Evolutionary conservation across 2,329 filamentous ascomycete genomes (phyloP).

Genomic region (Stylonectria norvegica): DNA sequence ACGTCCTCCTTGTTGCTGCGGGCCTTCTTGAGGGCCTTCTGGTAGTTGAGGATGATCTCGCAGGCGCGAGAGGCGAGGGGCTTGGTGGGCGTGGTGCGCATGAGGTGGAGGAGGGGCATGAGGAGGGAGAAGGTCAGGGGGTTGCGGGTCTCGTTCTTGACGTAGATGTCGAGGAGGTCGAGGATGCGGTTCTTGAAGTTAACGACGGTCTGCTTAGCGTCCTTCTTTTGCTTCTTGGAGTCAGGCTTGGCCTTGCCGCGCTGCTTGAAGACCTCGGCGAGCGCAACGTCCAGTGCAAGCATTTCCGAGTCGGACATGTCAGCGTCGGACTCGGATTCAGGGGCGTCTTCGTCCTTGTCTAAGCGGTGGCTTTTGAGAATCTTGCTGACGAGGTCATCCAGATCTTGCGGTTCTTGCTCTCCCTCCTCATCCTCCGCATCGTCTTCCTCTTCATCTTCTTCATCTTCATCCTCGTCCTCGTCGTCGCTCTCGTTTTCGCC

Average conservation of each 20-base stretch:
- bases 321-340: conserved; percentile 59
- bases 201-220: conserved; percentile 82
- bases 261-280: conserved; percentile 81
- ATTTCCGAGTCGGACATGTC: conserved; percentile 97
- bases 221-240: conserved; percentile 80
- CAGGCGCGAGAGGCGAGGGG: conserved; percentile 70
- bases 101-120: conserved; percentile 71
- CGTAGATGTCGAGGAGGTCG: conserved; percentile 80
- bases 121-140: conserved; percentile 66
- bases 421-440: conserved; percentile 42
- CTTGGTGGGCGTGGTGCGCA: conserved; percentile 73
- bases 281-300: conserved; percentile 80
- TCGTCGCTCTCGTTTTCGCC: conserved; percentile 40
- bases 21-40: conserved; percentile 62
- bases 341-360: conserved; percentile 56
- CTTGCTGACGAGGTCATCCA: conserved; percentile 73
- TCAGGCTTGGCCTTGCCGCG: conserved; percentile 59
- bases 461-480: conserved; percentile 39
- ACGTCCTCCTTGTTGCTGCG: conserved; percentile 39
- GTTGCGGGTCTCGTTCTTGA: conserved; percentile 72
- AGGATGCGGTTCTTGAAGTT: conserved; percentile 95
- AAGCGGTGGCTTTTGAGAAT: conserved; percentile 70
- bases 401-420: conserved; percentile 43
- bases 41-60: conserved; percentile 69
- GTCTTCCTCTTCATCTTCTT: conserved; percentile 42